These are phyloP conservation scores for Verticillium tricorpus DNA, from an alignment of 2,329 filamentous ascomycete genomes.

Conservation along the genomic window DNA sequence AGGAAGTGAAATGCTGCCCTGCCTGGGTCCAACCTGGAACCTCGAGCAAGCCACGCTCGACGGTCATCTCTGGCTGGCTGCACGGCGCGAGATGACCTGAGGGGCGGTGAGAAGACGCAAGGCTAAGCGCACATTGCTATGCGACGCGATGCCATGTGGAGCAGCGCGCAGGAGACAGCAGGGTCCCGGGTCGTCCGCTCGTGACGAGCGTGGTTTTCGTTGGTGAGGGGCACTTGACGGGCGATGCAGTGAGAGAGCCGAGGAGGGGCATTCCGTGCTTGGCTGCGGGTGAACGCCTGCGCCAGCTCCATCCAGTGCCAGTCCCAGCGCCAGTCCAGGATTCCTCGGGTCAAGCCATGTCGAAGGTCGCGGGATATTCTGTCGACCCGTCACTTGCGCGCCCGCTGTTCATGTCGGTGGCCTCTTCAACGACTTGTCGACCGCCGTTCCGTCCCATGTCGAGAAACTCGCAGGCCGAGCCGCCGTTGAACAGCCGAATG, in stretches of 20 bases:
- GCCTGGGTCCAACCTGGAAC: not conserved
- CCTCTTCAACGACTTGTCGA: not conserved
- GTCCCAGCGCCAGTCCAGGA: not conserved
- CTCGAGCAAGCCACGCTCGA: not conserved
- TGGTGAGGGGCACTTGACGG: not conserved
- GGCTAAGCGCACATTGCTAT: not conserved
- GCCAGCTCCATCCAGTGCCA: not conserved
- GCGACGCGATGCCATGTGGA: not conserved
- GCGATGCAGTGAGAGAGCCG: not conserved
- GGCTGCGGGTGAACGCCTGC: not conserved
- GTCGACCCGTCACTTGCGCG: too few species aligned
- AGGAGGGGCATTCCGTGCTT: not conserved
- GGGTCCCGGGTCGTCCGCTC: not conserved
- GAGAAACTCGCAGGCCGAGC: not conserved
- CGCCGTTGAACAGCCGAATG: not conserved
- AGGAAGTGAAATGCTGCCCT: not conserved
- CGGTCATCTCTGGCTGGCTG: not conserved
- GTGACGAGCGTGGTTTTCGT: not conserved
- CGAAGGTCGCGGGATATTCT: too few species aligned
- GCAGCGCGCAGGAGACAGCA: not conserved
- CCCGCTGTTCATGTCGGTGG: too few species aligned
- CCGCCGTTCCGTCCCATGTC: not conserved
- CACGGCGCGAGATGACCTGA: not conserved
- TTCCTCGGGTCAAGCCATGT: not conserved
- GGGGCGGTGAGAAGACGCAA: not conserved